Evolutionary conservation across 192 early-diverging fungal genomes (phyloP).

Genomic region (Lobulomyces angularis): DNA sequence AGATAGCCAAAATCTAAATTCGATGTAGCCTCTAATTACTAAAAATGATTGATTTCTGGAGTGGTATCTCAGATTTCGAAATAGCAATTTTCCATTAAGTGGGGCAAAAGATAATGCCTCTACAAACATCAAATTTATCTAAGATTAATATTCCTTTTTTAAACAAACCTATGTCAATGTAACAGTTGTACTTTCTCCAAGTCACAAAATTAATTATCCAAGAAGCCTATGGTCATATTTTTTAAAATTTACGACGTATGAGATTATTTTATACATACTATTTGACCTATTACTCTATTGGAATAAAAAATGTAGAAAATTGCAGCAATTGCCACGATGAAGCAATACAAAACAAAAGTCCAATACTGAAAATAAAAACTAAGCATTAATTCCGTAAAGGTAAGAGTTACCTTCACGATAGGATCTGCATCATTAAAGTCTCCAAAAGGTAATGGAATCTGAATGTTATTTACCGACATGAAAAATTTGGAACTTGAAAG

Average conservation of each 20-base stretch:
- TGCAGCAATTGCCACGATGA: slow-evolving; percentile 49
- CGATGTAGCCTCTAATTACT: slow-evolving; percentile 59
- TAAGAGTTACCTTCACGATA: not conserved
- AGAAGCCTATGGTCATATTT: too few relatives aligned
- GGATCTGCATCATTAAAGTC: slow-evolving; percentile 16
- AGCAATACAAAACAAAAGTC: slow-evolving; percentile 54
- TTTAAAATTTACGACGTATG: too few relatives aligned
- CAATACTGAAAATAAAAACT: slow-evolving; percentile 24
- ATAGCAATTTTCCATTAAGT: slow-evolving; percentile 60
- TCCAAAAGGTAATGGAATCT: slow-evolving; percentile 15
- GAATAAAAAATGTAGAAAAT: slow-evolving; percentile 67
- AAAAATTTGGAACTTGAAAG: slow-evolving; percentile 2
- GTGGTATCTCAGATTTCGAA: slow-evolving; percentile 60
- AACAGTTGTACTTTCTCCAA: slow-evolving; percentile 53
- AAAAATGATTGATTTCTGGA: slow-evolving; percentile 57
- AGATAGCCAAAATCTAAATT: slow-evolving; percentile 60
- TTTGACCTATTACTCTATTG: slow-evolving; percentile 45
- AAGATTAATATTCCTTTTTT: not conserved
- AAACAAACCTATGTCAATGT: slow-evolving; percentile 57
- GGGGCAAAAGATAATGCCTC: slow-evolving; percentile 58
- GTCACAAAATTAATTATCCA: slow-evolving; percentile 50
- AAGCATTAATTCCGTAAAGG: not conserved
- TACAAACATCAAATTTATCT: slow-evolving; percentile 10
- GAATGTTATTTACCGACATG: slow-evolving; percentile 5
- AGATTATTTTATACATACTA: too few relatives aligned